phyloP scores from a whole-genome alignment of 1,284 basidiomycete species.

The Naganishia liquefaciens region DNA sequence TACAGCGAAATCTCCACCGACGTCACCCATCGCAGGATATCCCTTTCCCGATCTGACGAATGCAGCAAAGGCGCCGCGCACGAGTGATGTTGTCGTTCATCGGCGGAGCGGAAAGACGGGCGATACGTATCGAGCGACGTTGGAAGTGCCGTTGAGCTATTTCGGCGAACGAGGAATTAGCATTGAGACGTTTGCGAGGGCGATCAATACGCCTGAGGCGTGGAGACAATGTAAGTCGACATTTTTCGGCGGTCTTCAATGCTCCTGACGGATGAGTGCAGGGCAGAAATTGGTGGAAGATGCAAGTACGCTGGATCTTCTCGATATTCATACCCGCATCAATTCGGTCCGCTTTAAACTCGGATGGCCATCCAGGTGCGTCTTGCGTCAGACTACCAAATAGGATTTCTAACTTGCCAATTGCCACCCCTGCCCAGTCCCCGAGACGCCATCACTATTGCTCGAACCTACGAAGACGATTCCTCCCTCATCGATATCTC shows the following conservation, averaged over 20 bases:
- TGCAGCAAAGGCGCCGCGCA: constrained; percentile 12
- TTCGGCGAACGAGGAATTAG: constrained; percentile 63
- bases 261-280: constrained; percentile 29
- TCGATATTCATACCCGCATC: constrained; percentile 82
- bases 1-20: not conserved
- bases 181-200: constrained; percentile 77
- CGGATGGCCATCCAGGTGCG: constrained; percentile 95
- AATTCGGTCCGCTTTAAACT: constrained; percentile 85
- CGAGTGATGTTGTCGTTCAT: constrained; percentile 55
- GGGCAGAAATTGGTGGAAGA: constrained; percentile 91
- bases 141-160: constrained; percentile 63
- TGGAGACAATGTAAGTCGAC: constrained; percentile 65
- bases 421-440: constrained; percentile 79
- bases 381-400: constrained; percentile 58
- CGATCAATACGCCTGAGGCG: constrained; percentile 80
- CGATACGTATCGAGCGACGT: constrained; percentile 77
- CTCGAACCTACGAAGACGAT: constrained; percentile 75
- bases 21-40: constrained; percentile 6
- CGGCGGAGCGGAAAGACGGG: constrained; percentile 58
- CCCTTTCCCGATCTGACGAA: constrained; percentile 11
- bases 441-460: constrained; percentile 88
- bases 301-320: constrained; percentile 77
- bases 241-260: not conserved
- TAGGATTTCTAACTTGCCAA: constrained; percentile 87
- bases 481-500: constrained; percentile 87